Conservation (phyloP, 116 monocot genomes). For the Zostera marina region DNA sequence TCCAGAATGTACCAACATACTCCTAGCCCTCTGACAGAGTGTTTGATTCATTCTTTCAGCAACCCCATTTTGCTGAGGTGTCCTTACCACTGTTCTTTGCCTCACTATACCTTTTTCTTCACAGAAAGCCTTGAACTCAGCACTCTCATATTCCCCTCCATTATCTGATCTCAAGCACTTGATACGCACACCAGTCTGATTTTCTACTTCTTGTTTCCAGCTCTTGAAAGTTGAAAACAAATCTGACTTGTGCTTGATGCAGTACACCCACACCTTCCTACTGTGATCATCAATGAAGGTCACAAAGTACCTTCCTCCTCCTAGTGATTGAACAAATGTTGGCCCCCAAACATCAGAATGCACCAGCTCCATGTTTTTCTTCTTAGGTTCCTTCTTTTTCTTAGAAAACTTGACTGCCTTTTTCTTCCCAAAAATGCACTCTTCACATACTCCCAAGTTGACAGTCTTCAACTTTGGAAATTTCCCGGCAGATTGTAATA, state of each 20-base stretch:
- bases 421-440: too few species aligned
- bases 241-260: neutral
- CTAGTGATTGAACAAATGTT: neutral
- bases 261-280: neutral
- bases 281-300: neutral
- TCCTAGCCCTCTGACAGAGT: neutral
- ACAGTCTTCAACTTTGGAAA: neutral
- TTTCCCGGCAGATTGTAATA: neutral
- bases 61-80: constrained; percentile 4
- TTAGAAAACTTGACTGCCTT: too few species aligned
- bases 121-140: neutral
- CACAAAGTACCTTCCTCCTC: neutral
- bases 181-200: neutral
- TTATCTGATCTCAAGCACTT: neutral
- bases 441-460: too few species aligned
- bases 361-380: too few species aligned
- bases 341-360: neutral
- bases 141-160: neutral
- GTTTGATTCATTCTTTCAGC: constrained; percentile 8
- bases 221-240: neutral
- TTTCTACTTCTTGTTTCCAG: neutral
- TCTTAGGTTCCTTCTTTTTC: too few species aligned
- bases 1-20: neutral
- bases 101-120: neutral
- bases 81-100: neutral